Percentiles rank a stretch among this genome's conserved stretches.
These are phyloP conservation scores for Plenodomus tracheiphilus DNA, from an alignment of 2,329 filamentous ascomycete species.

Conservation along the genomic window DNA sequence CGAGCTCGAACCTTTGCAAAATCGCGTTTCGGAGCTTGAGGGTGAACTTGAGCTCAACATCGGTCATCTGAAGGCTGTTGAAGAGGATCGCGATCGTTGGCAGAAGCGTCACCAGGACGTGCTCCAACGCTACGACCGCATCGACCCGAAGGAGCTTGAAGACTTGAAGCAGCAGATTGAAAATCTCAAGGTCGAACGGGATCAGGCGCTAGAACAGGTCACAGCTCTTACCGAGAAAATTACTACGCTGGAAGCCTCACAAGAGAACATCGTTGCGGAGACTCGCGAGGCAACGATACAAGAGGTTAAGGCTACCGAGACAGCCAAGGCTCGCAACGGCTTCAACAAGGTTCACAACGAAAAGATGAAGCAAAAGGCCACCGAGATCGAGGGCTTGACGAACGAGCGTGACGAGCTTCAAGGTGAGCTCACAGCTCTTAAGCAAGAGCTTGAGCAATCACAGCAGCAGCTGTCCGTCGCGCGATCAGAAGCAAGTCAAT, in stretches of 20 bases:
- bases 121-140: constrained; percentile 91
- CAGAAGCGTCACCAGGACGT: constrained; percentile 96
- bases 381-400: constrained; percentile 51
- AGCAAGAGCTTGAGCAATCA: constrained; percentile 66
- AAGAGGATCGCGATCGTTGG: constrained; percentile 91
- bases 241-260: constrained; percentile 36
- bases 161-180: constrained; percentile 79
- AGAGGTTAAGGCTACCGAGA: constrained; percentile 52
- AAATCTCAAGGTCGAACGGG: constrained; percentile 55
- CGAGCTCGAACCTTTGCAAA: constrained; percentile 80
- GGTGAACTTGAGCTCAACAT: constrained; percentile 79
- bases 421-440: constrained; percentile 20
- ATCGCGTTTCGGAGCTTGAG: constrained; percentile 78
- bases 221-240: constrained; percentile 54
- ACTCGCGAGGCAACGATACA: constrained; percentile 16
- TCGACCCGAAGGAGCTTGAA: constrained; percentile 91
- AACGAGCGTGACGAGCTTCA: constrained; percentile 67
- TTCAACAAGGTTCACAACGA: constrained; percentile 49
- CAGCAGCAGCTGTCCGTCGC: constrained; percentile 25
- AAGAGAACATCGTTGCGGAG: constrained; percentile 46
- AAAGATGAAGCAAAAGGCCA: constrained; percentile 47
- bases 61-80: constrained; percentile 84
- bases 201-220: constrained; percentile 55
- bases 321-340: constrained; percentile 62
- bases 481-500: constrained; percentile 19